These are phyloP conservation scores for Lyophyllum atratum DNA, from an alignment of 768 basidiomycete species.

Conservation along the genomic window DNA sequence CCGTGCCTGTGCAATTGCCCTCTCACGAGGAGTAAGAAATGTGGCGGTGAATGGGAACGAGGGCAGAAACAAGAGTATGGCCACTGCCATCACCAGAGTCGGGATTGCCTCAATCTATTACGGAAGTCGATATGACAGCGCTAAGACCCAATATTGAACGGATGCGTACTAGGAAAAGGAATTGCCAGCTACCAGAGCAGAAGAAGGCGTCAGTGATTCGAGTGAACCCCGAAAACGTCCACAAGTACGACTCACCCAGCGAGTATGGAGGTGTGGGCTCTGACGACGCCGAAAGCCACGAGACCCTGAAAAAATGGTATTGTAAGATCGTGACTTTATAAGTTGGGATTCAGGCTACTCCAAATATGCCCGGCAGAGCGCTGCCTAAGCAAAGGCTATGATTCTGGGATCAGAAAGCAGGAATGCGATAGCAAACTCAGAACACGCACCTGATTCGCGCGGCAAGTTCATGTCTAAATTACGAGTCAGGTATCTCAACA, in stretches of 20 bases:
- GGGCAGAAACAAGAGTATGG: slow-evolving; percentile 51
- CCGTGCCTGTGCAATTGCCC: slow-evolving; percentile 59
- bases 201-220: slow-evolving; percentile 17
- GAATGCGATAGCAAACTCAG: background rate
- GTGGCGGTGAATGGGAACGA: slow-evolving; percentile 57
- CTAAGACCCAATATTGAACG: background rate
- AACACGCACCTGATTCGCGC: slow-evolving; percentile 44
- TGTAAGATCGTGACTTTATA: background rate
- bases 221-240: background rate
- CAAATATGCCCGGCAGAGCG: slow-evolving; percentile 56
- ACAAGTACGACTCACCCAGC: slow-evolving; percentile 30
- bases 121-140: background rate
- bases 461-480: slow-evolving; percentile 47
- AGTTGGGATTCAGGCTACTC: slow-evolving; percentile 29
- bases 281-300: slow-evolving; percentile 57
- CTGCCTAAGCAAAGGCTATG: slow-evolving; percentile 58
- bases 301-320: slow-evolving; percentile 39
- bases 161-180: slow-evolving; percentile 50
- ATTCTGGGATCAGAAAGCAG: too few relatives aligned
- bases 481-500: background rate
- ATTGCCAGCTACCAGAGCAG: slow-evolving; percentile 67
- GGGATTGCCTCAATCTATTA: slow-evolving; percentile 57
- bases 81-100: slow-evolving; percentile 50
- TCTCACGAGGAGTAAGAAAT: slow-evolving; percentile 53
- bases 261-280: slow-evolving; percentile 47